Percentiles rank a stretch among this genome's conserved stretches.
These are phyloP conservation scores for Ophiognomonia clavigignenti-juglandacearum DNA, from an alignment of 2,329 filamentous ascomycete species.

Conservation along the genomic window DNA sequence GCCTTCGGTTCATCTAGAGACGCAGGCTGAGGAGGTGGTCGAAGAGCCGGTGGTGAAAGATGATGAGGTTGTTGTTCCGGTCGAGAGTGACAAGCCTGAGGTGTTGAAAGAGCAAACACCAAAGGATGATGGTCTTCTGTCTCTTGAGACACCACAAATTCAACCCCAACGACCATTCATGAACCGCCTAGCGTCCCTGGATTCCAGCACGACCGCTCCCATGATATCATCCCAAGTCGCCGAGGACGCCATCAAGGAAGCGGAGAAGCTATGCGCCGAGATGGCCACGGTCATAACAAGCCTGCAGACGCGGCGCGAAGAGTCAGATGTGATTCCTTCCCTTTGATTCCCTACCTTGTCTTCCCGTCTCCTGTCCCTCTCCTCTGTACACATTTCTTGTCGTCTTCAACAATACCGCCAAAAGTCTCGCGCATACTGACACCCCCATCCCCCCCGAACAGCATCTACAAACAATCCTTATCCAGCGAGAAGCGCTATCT, in stretches of 20 bases:
- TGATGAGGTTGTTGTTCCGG: too few species aligned
- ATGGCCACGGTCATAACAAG: slow-evolving; percentile 45
- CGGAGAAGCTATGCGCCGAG: slow-evolving; percentile 43
- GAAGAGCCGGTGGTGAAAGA: too few species aligned
- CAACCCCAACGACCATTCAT: neutral
- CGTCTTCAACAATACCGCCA: too few species aligned
- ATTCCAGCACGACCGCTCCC: slow-evolving; percentile 1
- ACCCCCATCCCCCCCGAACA: slow-evolving; percentile 26
- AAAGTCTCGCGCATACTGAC: slow-evolving; percentile 22
- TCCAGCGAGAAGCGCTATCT: slow-evolving; percentile 53
- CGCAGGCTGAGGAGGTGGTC: neutral
- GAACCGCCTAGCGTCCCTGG: slow-evolving; percentile 10
- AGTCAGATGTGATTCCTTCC: slow-evolving; percentile 41
- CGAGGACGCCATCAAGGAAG: slow-evolving; percentile 24
- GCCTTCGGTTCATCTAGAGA: neutral
- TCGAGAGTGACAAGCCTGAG: too few species aligned
- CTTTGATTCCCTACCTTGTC: slow-evolving; percentile 3
- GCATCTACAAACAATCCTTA: slow-evolving; percentile 59
- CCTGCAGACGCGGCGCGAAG: slow-evolving; percentile 51
- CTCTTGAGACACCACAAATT: too few species aligned
- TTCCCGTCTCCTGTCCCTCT: neutral
- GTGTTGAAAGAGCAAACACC: too few species aligned
- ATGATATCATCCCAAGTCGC: slow-evolving; percentile 19
- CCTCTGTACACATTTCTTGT: neutral
- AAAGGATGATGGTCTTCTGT: too few species aligned